These are phyloP conservation scores for Cyberlindnera mrakii DNA, from an alignment of 805 yeast genomes.

Conservation along the genomic window DNA sequence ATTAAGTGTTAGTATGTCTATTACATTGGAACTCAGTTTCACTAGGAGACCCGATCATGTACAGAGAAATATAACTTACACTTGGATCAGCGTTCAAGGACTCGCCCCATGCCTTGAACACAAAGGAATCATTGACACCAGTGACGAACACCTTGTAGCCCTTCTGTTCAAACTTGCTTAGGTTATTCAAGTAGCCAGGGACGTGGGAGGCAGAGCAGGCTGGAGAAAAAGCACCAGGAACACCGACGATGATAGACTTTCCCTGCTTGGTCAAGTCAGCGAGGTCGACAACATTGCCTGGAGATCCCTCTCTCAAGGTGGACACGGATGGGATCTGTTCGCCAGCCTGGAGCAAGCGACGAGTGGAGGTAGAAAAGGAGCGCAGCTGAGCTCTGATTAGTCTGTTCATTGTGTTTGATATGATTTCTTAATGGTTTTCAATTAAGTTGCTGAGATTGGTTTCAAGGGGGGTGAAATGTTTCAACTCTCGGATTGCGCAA, in stretches of 20 bases:
- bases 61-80: constrained; percentile 2
- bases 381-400: too few species aligned
- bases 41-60: too few species aligned
- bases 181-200: constrained; percentile 60
- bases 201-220: constrained; percentile 69
- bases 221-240: constrained; percentile 78
- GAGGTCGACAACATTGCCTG: constrained; percentile 55
- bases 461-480: too few species aligned
- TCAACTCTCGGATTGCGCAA: too few species aligned
- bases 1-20: constrained; percentile 1
- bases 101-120: constrained; percentile 71
- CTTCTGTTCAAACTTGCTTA: constrained; percentile 49
- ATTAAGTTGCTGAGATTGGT: not conserved
- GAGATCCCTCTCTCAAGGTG: constrained; percentile 53
- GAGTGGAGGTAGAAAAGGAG: constrained; percentile 20
- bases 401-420: too few species aligned
- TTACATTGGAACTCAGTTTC: too few species aligned
- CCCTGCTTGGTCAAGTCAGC: constrained; percentile 41
- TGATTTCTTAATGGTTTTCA: not conserved
- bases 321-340: constrained; percentile 52
- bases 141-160: constrained; percentile 69
- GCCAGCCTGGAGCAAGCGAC: constrained; percentile 43
- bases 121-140: constrained; percentile 85
- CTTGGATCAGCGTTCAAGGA: constrained; percentile 22
- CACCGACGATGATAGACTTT: constrained; percentile 51